phyloP scores from a whole-genome alignment of 106 monocot genomes.

The Apostasia ramifera region DNA sequence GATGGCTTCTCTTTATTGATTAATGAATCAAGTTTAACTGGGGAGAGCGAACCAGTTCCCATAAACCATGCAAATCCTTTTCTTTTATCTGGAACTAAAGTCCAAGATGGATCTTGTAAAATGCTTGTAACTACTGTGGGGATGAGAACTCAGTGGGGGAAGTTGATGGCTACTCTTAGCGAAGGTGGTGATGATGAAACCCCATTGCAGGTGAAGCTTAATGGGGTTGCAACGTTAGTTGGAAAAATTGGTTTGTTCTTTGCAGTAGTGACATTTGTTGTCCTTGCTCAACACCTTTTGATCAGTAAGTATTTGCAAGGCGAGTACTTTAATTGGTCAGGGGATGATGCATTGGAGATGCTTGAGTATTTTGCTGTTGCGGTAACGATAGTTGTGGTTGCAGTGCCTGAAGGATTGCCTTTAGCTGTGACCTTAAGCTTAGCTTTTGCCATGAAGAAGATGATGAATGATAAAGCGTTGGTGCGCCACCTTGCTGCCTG shows the following conservation, averaged over 20 bases:
- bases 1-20: constrained; percentile 12
- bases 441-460: constrained; percentile 26
- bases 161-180: constrained; percentile 13
- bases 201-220: constrained; percentile 22
- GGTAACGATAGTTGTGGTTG: constrained; percentile 25
- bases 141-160: constrained; percentile 29
- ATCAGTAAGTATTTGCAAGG: not conserved
- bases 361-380: constrained; percentile 17
- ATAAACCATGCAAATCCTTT: constrained; percentile 11
- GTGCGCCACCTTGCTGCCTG: constrained; percentile 23
- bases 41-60: constrained; percentile 21
- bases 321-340: constrained; percentile 6
- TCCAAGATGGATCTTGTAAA: constrained; percentile 21
- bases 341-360: constrained; percentile 22
- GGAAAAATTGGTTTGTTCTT: constrained; percentile 20
- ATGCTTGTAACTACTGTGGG: constrained; percentile 24
- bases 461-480: constrained; percentile 23
- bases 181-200: constrained; percentile 24
- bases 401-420: constrained; percentile 24
- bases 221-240: constrained; percentile 18
- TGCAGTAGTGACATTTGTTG: constrained; percentile 14
- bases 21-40: constrained; percentile 19
- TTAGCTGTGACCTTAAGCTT: constrained; percentile 25
- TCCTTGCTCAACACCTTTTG: constrained; percentile 6
- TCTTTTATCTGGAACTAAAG: constrained; percentile 23